Base-by-base conservation (phyloP, 257 asterid species). In the Haberlea rhodopensis region DNA sequence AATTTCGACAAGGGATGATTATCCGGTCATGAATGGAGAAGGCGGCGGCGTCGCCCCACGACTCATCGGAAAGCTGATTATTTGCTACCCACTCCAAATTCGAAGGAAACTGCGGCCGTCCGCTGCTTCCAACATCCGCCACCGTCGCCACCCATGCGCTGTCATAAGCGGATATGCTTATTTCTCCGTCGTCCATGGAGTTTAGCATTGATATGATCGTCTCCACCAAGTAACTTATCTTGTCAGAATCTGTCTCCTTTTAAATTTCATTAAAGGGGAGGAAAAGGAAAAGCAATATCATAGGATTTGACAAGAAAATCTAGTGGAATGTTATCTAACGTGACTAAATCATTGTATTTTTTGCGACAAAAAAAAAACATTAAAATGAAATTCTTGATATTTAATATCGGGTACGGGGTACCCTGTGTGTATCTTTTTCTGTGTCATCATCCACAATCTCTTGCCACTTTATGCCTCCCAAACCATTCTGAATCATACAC, bases 131-230 rank as follows among this genome's bases (percentile, higher is more conserved):
- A 3, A 74, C 26, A 16, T 85, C 89, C 48, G 78, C 84, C 62
- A 92, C 95, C 6, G 89, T 73, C 23, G 96, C 97, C 69, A 84
- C 97, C 99, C 99, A 92, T 1, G 99, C 99, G 3, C 97, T 87
- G 79, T 92, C 99, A 70, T 92, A 92, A 0, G 99, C 88, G 2
- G 99, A 92, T 22, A 78, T 19, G 25, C 62, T 87, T 58, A 85
- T 92, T 62, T 82, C 86, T 4, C 99, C 99, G 25, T 92, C 99
- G 10, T 78, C 94, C 94, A 92, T 87, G 0, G 86, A 80, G 1
- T 22, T 22, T 8, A 92, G 70, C 79, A 81, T 82, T 22, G 79
- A 40, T 13, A 80, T 66, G 16, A 84, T 23, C 29, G 56, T 4
- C n/a, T 65, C 77, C 0, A 81, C 73, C 0, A 77, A 62, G n/a